Evolutionary conservation across 2,329 filamentous ascomycete species (phyloP).

Genomic region (Colletotrichum horii): DNA sequence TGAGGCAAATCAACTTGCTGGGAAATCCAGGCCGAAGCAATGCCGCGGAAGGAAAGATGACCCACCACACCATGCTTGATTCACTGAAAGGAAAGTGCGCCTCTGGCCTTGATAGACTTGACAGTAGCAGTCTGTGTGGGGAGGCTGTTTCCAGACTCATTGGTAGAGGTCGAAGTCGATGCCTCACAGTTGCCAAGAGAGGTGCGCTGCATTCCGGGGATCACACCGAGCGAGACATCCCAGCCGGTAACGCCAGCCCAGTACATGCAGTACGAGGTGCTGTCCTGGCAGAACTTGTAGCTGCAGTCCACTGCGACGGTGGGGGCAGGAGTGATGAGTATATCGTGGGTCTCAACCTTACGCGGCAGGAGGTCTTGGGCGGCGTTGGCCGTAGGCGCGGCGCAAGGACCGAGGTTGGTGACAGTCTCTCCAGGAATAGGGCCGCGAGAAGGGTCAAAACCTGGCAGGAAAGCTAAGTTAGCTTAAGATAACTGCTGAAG

Average conservation of each 20-base stretch:
- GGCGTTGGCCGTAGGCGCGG: background rate
- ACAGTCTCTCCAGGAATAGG: constrained; percentile 33
- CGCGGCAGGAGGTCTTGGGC: background rate
- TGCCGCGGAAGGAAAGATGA: background rate
- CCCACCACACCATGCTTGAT: background rate
- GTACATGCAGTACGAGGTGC: constrained; percentile 41
- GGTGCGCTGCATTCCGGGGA: constrained; percentile 41
- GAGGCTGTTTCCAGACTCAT: background rate
- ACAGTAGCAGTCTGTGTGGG: background rate
- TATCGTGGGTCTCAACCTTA: background rate
- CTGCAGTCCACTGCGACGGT: constrained; percentile 32
- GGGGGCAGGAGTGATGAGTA: background rate
- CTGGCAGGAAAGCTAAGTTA: background rate
- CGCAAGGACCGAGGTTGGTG: constrained; percentile 8
- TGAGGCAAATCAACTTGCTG: background rate
- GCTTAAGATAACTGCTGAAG: background rate
- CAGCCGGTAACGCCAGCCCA: constrained; percentile 43
- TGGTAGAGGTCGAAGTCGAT: background rate
- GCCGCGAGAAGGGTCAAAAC: constrained; percentile 29
- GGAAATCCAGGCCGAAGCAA: too few species aligned
- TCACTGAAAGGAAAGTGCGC: background rate
- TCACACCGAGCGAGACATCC: constrained; percentile 34
- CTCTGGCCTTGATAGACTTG: background rate
- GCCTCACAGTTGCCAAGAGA: constrained; percentile 33
- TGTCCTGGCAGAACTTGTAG: constrained; percentile 25